Percentiles rank a stretch among this genome's conserved stretches.
phyloP scores from a whole-genome alignment of 2,329 filamentous ascomycete species.

The Penicillium sp. region DNA sequence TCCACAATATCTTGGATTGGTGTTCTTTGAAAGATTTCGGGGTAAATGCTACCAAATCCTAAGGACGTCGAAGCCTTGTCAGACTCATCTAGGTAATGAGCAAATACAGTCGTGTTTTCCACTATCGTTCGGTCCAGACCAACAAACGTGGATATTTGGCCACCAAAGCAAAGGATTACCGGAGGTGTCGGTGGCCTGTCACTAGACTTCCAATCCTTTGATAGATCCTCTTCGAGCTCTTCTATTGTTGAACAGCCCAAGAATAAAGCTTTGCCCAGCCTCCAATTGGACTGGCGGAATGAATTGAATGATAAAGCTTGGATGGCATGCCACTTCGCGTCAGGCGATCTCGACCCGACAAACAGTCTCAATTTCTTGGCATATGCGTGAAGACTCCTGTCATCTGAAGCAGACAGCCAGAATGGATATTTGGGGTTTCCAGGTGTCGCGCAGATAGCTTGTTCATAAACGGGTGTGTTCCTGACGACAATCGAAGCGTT shows the following conservation, averaged over 20 bases:
- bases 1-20: slow-evolving; percentile 22
- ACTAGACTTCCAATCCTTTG: neutral
- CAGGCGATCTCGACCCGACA: neutral
- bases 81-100: slow-evolving; percentile 37
- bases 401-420: slow-evolving; percentile 21
- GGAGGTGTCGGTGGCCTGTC: neutral
- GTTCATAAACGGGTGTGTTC: slow-evolving; percentile 10
- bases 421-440: slow-evolving; percentile 10
- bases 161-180: slow-evolving; percentile 43
- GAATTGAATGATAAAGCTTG: slow-evolving; percentile 11
- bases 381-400: slow-evolving; percentile 15
- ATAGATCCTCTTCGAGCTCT: slow-evolving; percentile 20
- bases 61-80: slow-evolving; percentile 26
- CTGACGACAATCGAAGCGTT: slow-evolving; percentile 32
- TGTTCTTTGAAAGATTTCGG: slow-evolving; percentile 26
- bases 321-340: slow-evolving; percentile 27
- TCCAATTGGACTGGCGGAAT: slow-evolving; percentile 11
- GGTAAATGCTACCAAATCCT: slow-evolving; percentile 36
- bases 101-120: slow-evolving; percentile 27
- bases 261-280: slow-evolving; percentile 17
- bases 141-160: slow-evolving; percentile 35
- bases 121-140: slow-evolving; percentile 31
- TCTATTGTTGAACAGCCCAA: slow-evolving; percentile 28
- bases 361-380: slow-evolving; percentile 9
- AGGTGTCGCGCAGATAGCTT: neutral